Percentiles rank a stretch among this genome's conserved stretches.
Conservation (phyloP, 768 basidiomycete genomes). For the Naganishia randhawae region DNA sequence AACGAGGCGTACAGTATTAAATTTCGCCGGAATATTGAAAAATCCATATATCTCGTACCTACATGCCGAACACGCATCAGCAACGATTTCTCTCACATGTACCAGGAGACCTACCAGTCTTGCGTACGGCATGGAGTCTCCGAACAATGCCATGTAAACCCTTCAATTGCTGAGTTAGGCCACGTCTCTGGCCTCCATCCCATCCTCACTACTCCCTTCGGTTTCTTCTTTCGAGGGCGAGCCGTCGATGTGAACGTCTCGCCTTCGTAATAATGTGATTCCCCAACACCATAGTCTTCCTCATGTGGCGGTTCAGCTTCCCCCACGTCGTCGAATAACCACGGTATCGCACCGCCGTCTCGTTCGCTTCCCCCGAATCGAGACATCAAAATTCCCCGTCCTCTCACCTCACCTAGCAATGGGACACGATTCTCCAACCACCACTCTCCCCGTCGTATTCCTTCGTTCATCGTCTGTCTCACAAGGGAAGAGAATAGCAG, state of each 20-base stretch:
- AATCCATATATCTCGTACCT: conserved; percentile 82
- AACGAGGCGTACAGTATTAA: conserved; percentile 48
- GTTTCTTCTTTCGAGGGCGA: conserved; percentile 22
- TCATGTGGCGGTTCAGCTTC: background rate
- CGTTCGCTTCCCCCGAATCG: conserved; percentile 67
- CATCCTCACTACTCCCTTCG: conserved; percentile 53
- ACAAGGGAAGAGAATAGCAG: conserved; percentile 64
- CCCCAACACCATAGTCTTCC: background rate
- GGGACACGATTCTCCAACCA: conserved; percentile 78
- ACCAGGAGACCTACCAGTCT: conserved; percentile 64
- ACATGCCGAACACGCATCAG: background rate
- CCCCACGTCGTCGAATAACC: conserved; percentile 62
- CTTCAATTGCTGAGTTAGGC: conserved; percentile 71
- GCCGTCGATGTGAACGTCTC: background rate
- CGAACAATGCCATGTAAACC: conserved; percentile 66
- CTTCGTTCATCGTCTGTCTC: conserved; percentile 58
- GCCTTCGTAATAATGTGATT: conserved; percentile 14
- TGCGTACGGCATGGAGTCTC: conserved; percentile 64
- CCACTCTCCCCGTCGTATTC: conserved; percentile 61
- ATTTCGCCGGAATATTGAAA: conserved; percentile 78
- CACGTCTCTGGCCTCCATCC: conserved; percentile 79
- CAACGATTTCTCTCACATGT: background rate
- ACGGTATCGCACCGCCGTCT: conserved; percentile 54
- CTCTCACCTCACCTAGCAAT: conserved; percentile 73
- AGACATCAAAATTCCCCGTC: conserved; percentile 78